Evolutionary conservation across 495 filamentous ascomycete genomes (phyloP), one percentile per base, ranked within the genome.

Genomic region (Choiromyces venosus): DNA sequence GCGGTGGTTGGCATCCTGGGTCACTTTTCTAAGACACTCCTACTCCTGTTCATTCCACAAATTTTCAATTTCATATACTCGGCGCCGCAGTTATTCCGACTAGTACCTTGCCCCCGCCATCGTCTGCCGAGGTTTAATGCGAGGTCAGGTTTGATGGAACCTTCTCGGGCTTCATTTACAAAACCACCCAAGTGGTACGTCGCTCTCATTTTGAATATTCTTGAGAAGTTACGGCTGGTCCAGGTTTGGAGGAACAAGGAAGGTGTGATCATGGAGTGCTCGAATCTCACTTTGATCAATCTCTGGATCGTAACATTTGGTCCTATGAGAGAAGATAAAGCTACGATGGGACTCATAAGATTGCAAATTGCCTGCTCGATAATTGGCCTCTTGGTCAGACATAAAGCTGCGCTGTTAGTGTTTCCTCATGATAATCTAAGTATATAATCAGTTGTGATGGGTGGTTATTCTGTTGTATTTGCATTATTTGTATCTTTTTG

Each of bases 1-100:
- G 96, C 93, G 25, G 93, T 97, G 70, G 95, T 98, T 73, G 93
- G 92, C 66, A 97, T 99, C 73, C 85, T 97, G 35, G 95, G 95
- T 1, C 95, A 99, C 83, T 99, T 99, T 83, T 94, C 91, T 85
- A 99, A 99, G 84, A 99, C 95, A 29, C 85, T 99, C 61, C 87
- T 97, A 46, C 86, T 98, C 68, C 85, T 98, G 1, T 91, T 99
- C 76, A 86, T 98, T 19, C 95, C 95, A 25, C 95, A 99, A 83
- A 92, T 94, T 73, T 92, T 96, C 86, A 99, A 99, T 82, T 98
- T 97, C 81, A 65, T 96, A 70, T 99, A 97, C 83, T 97, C 93
- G 33, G 86, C 86, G 7, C 95, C 95, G 9, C 95, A 99, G 82
- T 85, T 99, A 1, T 95, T 97, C 82, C 89, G 89, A 33, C 71